Conservation (phyloP, 192 early-diverging fungal genomes). For the Helicostylum pulchrum region DNA sequence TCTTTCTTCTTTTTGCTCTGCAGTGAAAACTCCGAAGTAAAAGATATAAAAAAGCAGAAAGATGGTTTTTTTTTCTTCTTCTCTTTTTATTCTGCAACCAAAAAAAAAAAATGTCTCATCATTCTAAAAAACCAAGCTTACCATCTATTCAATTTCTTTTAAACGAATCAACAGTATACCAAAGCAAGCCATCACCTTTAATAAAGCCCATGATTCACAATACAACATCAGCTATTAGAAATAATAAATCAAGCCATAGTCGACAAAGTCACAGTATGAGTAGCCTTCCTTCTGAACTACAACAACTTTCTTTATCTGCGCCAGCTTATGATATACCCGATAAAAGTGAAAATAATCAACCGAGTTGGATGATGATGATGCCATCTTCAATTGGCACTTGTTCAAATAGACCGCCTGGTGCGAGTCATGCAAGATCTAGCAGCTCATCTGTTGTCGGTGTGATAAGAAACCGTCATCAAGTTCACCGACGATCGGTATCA, state of each 20-base stretch:
- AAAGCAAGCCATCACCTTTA: not conserved
- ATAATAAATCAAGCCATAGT: not conserved
- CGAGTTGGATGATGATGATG: slow-evolving; percentile 8
- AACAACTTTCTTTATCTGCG: slow-evolving; percentile 10
- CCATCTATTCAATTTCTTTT: slow-evolving; percentile 21
- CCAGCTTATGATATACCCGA: slow-evolving; percentile 5
- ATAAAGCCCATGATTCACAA: not conserved
- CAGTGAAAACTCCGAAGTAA: no score
- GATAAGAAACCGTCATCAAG: slow-evolving; percentile 6
- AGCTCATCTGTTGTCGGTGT: not conserved
- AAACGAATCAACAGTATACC: not conserved
- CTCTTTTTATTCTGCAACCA: not conserved
- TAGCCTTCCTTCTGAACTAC: slow-evolving; percentile 18
- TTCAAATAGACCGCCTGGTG: slow-evolving; percentile 15
- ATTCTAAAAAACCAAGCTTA: slow-evolving; percentile 6
- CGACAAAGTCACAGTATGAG: not conserved
- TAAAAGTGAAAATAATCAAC: slow-evolving; percentile 2
- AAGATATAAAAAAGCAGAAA: no score
- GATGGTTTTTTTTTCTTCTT: not conserved
- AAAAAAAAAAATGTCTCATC: slow-evolving; percentile 1
- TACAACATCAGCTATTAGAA: no score
- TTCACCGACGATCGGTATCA: slow-evolving; percentile 15
- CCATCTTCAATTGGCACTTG: not conserved
- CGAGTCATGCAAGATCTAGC: slow-evolving; percentile 12
- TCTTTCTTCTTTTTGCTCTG: slow-evolving; percentile 4